Evolutionary conservation across 1,284 basidiomycete species (phyloP).

Genomic region (Sanguinoderma infundibulare): DNA sequence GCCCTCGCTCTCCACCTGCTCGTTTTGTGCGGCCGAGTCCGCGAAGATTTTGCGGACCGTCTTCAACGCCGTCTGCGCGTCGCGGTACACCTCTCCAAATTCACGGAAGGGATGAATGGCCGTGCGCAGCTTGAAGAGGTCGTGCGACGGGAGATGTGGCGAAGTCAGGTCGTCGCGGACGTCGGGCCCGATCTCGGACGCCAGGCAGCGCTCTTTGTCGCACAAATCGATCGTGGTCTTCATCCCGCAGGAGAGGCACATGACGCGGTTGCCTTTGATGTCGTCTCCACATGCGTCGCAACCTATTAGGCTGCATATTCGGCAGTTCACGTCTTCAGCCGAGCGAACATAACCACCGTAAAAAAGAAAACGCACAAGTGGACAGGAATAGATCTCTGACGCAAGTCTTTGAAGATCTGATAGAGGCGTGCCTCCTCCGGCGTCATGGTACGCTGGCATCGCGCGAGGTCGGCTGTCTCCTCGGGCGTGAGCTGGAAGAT

Average conservation of each 20-base stretch:
- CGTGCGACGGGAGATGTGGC: conserved; percentile 4
- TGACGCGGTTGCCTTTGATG: conserved; percentile 2
- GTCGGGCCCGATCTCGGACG: not conserved
- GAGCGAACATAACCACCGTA: not conserved
- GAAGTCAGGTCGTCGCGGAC: conserved; percentile 1
- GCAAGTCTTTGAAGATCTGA: not conserved
- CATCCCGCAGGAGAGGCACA: conserved; percentile 6
- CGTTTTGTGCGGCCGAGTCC: not conserved
- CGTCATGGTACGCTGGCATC: conserved; percentile 2
- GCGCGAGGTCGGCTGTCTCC: not conserved
- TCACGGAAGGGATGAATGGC: conserved; percentile 2
- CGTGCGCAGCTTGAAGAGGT: conserved; percentile 7
- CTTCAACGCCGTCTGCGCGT: not conserved
- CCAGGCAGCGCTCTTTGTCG: conserved; percentile 3
- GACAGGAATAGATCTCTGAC: not conserved
- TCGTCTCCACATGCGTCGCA: conserved; percentile 5
- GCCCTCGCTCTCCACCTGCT: not conserved
- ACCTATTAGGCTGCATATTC: not conserved
- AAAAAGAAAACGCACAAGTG: not conserved
- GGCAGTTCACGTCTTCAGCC: not conserved
- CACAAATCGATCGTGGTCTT: conserved; percentile 5
- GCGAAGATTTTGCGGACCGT: not conserved
- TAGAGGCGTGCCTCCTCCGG: not conserved
- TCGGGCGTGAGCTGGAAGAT: not conserved
- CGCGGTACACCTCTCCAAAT: conserved; percentile 1